Evolutionary conservation across 1,284 basidiomycete genomes (phyloP).

Genomic region (Cryptococcus sp.): DNA sequence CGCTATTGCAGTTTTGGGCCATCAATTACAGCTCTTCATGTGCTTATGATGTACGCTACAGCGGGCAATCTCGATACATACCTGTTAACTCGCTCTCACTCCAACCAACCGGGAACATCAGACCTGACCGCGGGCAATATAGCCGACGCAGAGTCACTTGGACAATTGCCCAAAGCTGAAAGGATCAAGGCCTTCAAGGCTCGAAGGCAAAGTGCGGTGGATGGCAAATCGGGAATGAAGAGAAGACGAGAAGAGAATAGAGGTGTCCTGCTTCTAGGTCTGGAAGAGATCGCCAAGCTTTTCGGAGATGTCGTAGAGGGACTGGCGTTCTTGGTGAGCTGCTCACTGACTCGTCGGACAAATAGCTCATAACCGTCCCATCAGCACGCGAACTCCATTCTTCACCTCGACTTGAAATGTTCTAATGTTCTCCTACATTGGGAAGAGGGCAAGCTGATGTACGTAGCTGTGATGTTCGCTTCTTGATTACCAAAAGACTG

Average conservation of each 20-base stretch:
- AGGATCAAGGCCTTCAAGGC: slow-evolving; percentile 60
- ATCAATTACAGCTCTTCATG: slow-evolving; percentile 75
- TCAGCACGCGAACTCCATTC: slow-evolving; percentile 78
- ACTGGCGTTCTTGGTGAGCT: slow-evolving; percentile 72
- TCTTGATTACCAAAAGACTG: not conserved
- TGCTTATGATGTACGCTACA: slow-evolving; percentile 92
- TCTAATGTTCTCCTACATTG: slow-evolving; percentile 89
- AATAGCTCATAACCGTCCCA: not conserved
- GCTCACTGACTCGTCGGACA: not conserved
- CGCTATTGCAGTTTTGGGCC: slow-evolving; percentile 65
- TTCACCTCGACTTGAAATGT: slow-evolving; percentile 90
- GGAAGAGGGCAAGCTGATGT: slow-evolving; percentile 80
- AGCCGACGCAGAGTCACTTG: slow-evolving; percentile 54
- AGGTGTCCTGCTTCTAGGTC: slow-evolving; percentile 74
- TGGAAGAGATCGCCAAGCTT: slow-evolving; percentile 73
- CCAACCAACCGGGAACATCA: slow-evolving; percentile 49
- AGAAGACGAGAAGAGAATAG: slow-evolving; percentile 48
- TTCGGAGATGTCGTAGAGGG: slow-evolving; percentile 78
- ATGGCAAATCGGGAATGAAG: slow-evolving; percentile 35
- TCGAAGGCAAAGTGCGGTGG: slow-evolving; percentile 29
- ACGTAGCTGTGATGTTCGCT: slow-evolving; percentile 4
- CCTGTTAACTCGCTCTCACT: slow-evolving; percentile 65
- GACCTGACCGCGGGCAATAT: slow-evolving; percentile 27
- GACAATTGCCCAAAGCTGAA: slow-evolving; percentile 59
- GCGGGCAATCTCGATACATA: slow-evolving; percentile 80